phyloP scores from a whole-genome alignment of 257 asterid species.

The Lycium ferocissimum region DNA sequence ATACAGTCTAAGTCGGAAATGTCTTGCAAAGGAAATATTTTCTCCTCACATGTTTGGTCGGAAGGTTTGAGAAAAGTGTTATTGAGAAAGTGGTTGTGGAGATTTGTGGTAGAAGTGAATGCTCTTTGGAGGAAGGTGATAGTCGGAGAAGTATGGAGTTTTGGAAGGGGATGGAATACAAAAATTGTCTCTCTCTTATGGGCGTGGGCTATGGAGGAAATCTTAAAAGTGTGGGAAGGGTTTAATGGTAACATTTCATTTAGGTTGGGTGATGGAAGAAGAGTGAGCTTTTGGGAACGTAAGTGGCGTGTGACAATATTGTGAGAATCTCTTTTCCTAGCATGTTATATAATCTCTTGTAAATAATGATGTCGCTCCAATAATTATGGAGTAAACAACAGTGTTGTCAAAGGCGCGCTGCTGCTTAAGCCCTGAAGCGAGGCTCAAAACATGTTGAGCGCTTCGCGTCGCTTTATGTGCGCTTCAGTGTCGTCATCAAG shows the following conservation, averaged over 20 bases:
- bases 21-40: neutral
- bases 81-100: neutral
- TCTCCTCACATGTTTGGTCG: constrained; percentile 2
- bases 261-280: neutral
- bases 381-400: neutral
- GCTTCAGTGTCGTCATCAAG: too few relatives aligned
- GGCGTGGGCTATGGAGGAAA: neutral
- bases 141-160: neutral
- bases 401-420: too few relatives aligned
- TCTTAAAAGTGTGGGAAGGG: neutral
- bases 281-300: neutral
- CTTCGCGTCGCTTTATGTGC: too few relatives aligned
- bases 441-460: too few relatives aligned
- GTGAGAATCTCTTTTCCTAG: neutral
- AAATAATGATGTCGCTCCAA: neutral
- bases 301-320: neutral
- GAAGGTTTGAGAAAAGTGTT: neutral
- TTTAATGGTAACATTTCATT: neutral
- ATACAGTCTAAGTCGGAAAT: neutral
- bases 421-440: too few relatives aligned
- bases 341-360: neutral
- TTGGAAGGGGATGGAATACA: neutral
- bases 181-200: neutral
- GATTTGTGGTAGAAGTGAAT: neutral
- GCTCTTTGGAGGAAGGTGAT: neutral